phyloP scores from a whole-genome alignment of 805 yeast species.

The Metschnikowia chrysomelidarum region DNA sequence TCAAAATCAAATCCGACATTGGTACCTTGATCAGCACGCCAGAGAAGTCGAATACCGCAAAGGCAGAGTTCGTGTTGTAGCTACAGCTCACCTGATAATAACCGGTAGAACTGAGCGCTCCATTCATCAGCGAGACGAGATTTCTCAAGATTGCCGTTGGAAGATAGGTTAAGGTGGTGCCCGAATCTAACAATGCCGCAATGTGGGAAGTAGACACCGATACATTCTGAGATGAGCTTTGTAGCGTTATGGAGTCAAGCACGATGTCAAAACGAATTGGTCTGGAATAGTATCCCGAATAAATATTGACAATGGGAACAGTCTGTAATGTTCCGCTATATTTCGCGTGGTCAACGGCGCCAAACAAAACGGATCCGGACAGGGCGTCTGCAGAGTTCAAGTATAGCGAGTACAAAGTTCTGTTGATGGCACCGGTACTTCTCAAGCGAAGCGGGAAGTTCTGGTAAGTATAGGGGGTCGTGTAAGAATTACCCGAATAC shows the following conservation, averaged over 20 bases:
- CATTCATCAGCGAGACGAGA: conserved; percentile 15
- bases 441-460: conserved; percentile 67
- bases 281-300: conserved; percentile 9
- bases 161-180: conserved; percentile 50
- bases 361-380: conserved; percentile 39
- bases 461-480: conserved; percentile 42
- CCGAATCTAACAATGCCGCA: conserved; percentile 46
- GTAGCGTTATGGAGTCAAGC: conserved; percentile 35
- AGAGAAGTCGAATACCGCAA: conserved; percentile 47
- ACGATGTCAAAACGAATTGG: conserved; percentile 52
- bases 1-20: conserved; percentile 27
- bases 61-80: conserved; percentile 10
- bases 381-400: conserved; percentile 40
- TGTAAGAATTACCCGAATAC: conserved; percentile 16
- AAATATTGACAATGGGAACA: conserved; percentile 43
- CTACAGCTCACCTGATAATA: conserved; percentile 13
- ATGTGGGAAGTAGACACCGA: conserved; percentile 6
- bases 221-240: conserved; percentile 14
- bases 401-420: conserved; percentile 60
- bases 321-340: conserved; percentile 30
- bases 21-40: conserved; percentile 58
- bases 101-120: conserved; percentile 1
- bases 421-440: conserved; percentile 53
- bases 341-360: conserved; percentile 44
- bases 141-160: conserved; percentile 33